phyloP scores from a whole-genome alignment of 768 basidiomycete species.

The Suillus americanus region DNA sequence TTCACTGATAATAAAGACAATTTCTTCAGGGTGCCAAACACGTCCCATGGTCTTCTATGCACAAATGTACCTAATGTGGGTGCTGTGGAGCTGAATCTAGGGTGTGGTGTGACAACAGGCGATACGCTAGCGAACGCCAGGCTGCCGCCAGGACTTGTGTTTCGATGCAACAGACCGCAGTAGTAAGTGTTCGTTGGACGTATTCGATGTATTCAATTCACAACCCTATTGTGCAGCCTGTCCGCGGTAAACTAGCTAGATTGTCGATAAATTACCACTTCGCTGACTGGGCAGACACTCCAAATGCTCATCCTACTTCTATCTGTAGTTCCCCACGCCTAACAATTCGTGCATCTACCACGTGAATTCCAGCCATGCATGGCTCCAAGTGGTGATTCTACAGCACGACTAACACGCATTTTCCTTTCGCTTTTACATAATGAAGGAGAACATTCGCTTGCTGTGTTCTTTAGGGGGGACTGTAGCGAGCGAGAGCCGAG shows the following conservation, averaged over 20 bases:
- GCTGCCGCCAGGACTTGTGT: constrained; percentile 26
- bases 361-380: constrained; percentile 26
- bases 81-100: constrained; percentile 59
- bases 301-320: constrained; percentile 46
- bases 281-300: constrained; percentile 70
- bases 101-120: constrained; percentile 8
- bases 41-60: constrained; percentile 16
- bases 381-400: constrained; percentile 15
- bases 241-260: constrained; percentile 33
- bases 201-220: constrained; percentile 40
- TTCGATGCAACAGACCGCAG: constrained; percentile 28
- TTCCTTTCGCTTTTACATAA: background rate
- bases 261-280: constrained; percentile 90
- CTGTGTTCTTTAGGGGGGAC: background rate
- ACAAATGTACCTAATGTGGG: constrained; percentile 45
- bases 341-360: constrained; percentile 4
- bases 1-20: constrained; percentile 4
- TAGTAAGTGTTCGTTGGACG: constrained; percentile 21
- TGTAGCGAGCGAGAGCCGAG: background rate
- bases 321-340: background rate
- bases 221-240: constrained; percentile 27
- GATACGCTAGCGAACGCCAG: constrained; percentile 28
- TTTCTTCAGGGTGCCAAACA: constrained; percentile 3
- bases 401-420: constrained; percentile 15
- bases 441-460: background rate